A percentile compares a stretch with the other conserved stretches of the same genome.
Evolutionary conservation across 2,329 filamentous ascomycete species (phyloP).

Genomic region (Fusarium sp.): DNA sequence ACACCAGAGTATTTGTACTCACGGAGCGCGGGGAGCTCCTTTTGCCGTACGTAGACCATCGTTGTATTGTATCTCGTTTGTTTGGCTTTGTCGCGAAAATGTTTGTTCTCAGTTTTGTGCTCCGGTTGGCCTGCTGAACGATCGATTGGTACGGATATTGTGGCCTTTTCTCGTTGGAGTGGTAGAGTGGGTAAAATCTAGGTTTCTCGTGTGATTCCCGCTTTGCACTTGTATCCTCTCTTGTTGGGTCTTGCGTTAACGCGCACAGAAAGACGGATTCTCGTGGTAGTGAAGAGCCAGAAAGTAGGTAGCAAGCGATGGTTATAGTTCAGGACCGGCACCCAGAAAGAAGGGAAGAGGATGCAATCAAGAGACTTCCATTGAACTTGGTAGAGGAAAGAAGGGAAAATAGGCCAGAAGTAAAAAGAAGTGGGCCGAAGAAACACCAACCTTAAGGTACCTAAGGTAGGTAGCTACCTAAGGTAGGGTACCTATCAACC

Average conservation of each 20-base stretch:
- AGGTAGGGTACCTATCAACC: neutral
- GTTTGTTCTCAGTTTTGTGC: neutral
- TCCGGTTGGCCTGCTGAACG: constrained; percentile 4
- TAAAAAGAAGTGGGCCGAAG: constrained; percentile 32
- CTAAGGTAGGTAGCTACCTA: neutral
- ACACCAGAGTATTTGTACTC: constrained; percentile 96
- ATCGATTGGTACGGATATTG: constrained; percentile 10
- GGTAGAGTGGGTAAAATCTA: constrained; percentile 22
- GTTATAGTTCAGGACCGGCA: neutral
- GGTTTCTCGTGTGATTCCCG: constrained; percentile 20
- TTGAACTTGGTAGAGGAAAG: constrained; percentile 19
- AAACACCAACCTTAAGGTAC: neutral
- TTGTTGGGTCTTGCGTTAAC: neutral
- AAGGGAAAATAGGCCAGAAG: constrained; percentile 26
- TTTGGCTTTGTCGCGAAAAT: neutral
- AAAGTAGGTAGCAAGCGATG: neutral
- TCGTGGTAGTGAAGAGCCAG: neutral
- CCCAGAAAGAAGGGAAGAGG: neutral
- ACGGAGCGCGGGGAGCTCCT: constrained; percentile 85
- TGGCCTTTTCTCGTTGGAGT: constrained; percentile 28
- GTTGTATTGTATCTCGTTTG: constrained; percentile 38
- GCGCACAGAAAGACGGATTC: neutral
- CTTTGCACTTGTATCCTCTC: constrained; percentile 14
- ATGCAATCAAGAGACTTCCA: neutral
- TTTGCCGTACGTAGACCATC: constrained; percentile 96